Percentiles rank a stretch among this genome's conserved stretches.
Conservation (phyloP, 345 rosid genomes). For the Melaleuca quinquenervia region DNA sequence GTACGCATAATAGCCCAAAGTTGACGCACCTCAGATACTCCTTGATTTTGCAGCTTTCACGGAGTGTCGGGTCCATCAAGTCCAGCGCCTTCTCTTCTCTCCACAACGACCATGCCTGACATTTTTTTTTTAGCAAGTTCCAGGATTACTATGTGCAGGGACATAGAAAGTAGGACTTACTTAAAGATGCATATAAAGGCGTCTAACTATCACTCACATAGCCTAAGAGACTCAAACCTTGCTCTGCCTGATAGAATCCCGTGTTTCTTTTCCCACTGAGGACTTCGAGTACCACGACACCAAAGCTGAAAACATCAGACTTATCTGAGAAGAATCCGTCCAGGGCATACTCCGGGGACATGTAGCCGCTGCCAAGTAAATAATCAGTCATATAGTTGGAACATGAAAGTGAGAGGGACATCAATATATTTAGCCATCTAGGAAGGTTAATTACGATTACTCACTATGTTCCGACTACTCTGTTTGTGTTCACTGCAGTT, state of each 20-base stretch:
- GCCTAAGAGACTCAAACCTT: conserved; percentile 33
- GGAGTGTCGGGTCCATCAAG: conserved; percentile 22
- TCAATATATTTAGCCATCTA: not conserved
- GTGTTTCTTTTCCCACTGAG: conserved; percentile 42
- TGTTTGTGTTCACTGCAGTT: conserved; percentile 38
- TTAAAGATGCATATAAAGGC: not conserved
- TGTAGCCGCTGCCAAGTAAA: conserved; percentile 39
- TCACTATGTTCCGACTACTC: conserved; percentile 77
- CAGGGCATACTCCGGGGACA: conserved; percentile 66
- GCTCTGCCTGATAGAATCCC: conserved; percentile 16
- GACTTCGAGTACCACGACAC: conserved; percentile 48
- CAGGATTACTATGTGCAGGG: not conserved
- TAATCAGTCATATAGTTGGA: not conserved
- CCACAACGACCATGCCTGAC: conserved; percentile 49
- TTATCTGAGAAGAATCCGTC: conserved; percentile 55
- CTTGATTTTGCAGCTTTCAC: conserved; percentile 5
- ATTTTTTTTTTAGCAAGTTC: not conserved
- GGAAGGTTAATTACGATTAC: not conserved
- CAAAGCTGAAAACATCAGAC: conserved; percentile 57
- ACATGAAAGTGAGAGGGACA: not conserved
- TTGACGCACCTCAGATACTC: conserved; percentile 32
- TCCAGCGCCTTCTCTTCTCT: conserved; percentile 21
- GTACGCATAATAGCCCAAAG: conserved; percentile 48
- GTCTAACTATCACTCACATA: conserved; percentile 22
- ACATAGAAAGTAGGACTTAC: not conserved